Evolutionary conservation across 495 filamentous ascomycete species (phyloP).

Genomic region (Xylaria castorea): DNA sequence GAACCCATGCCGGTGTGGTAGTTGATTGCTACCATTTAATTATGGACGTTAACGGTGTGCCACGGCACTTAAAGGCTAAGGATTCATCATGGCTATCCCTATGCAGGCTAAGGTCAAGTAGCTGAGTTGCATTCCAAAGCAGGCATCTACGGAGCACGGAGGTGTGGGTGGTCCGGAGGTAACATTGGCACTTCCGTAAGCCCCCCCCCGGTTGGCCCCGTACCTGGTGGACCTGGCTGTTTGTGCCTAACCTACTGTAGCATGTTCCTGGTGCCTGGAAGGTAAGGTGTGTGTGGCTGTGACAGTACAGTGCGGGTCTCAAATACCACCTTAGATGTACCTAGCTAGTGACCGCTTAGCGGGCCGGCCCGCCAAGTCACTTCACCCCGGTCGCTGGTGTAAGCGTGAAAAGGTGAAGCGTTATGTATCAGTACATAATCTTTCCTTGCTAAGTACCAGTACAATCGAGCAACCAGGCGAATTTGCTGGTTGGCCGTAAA

Average conservation of each 20-base stretch:
- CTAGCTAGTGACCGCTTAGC: not conserved
- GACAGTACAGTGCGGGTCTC: not conserved
- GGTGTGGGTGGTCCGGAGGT: slow-evolving; percentile 2
- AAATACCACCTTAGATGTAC: not conserved
- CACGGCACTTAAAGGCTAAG: not conserved
- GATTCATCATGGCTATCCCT: not conserved
- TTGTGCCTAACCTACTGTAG: not conserved
- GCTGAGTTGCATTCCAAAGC: not conserved
- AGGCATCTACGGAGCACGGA: slow-evolving; percentile 4
- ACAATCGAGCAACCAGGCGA: not conserved
- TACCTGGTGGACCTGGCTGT: not conserved
- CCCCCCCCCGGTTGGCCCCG: not conserved
- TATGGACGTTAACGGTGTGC: not conserved
- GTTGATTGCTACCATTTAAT: not conserved
- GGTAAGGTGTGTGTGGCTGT: not conserved
- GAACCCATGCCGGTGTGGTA: not conserved
- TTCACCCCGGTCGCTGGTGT: not conserved
- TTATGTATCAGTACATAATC: not conserved
- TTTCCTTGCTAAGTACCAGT: slow-evolving; percentile 3
- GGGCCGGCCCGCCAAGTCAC: not conserved
- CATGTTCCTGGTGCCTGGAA: slow-evolving; percentile 2
- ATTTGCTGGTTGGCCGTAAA: not conserved
- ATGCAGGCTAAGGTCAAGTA: not conserved
- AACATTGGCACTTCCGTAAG: not conserved
- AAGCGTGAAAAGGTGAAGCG: not conserved